Evolutionary conservation across 441 rosid genomes (phyloP), one percentile per base, ranked within the genome.

Genomic region (Melastoma candidum): DNA sequence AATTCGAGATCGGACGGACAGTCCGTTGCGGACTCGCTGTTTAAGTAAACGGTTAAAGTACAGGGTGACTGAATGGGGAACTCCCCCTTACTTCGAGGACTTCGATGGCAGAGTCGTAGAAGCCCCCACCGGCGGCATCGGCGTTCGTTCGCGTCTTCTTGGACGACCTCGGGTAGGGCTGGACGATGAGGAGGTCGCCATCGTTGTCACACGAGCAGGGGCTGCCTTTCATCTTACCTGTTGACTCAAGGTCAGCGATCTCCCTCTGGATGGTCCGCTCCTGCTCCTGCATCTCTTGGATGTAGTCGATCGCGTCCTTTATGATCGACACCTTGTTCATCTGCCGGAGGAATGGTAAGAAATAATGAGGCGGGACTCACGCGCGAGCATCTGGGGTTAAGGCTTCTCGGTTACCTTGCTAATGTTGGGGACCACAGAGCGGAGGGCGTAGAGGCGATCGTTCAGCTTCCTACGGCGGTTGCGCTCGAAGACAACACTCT

Each of bases 351-450:
- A 36, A 36, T 17, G 22, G 22, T 17, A 29, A 36, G 8, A 36
- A 36, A 36, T 36, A 36, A 6, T 1, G 41, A 36, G 41, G 22
- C 22, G 22, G 22, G 22, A 17, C 22, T 17, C 22, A 17, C 22
- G 1, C 22, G 22, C 1, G 22, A 17, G 22, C 22, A 17, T 17
- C 22, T 17, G 22, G 22, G 36, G 41, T 36, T 36, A 36, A 36
- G 41, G 41, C 22, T 17, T 17, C 22, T 17, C 22, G 22, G 10
- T 32, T 47, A 90, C 98, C 89, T 92, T 92, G 58, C 82, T 87
- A 43, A 92, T 88, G 27, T 85, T 92, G 14, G 98, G 98, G 53
- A 90, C 97, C 46, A 90, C 96, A 8, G 97, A 75, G 61, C 97
- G 71, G 11, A 90, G 97, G 10, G 95, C 90, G 4, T 81, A 87